These are phyloP conservation scores for Macrocystidia cucumis DNA, from an alignment of 1,284 basidiomycete genomes.

Conservation along the genomic window DNA sequence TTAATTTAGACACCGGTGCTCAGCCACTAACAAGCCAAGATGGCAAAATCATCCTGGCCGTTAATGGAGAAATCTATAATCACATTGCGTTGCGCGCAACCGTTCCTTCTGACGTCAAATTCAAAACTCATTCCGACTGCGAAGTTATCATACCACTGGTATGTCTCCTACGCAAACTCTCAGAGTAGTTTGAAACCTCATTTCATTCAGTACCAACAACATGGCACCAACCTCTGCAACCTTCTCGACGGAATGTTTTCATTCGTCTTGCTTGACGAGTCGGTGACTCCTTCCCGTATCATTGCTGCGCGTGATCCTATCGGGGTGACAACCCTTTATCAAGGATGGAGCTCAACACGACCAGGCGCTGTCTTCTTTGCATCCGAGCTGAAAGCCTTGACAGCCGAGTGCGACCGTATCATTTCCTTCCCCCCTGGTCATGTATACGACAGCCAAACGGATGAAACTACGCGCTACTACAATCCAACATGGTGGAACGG, in stretches of 20 bases:
- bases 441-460: constrained; percentile 80
- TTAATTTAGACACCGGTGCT: constrained; percentile 81
- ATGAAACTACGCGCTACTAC: constrained; percentile 77
- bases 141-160: constrained; percentile 95
- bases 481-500: constrained; percentile 82
- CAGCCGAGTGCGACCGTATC: constrained; percentile 92
- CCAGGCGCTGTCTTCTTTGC: constrained; percentile 90
- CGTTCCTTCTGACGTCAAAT: constrained; percentile 62
- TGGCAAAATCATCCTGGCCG: constrained; percentile 80
- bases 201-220: constrained; percentile 68
- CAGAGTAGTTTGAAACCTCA: constrained; percentile 6
- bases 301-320: constrained; percentile 97
- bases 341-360: constrained; percentile 84
- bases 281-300: constrained; percentile 81
- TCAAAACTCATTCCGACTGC: constrained; percentile 99
- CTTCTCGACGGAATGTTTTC: constrained; percentile 99
- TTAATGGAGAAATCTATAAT: constrained; percentile 99
- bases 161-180: constrained; percentile 18
- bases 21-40: constrained; percentile 92
- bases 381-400: constrained; percentile 92
- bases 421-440: constrained; percentile 97
- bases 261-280: constrained; percentile 93
- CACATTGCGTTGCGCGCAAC: constrained; percentile 77
- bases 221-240: constrained; percentile 70
- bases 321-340: constrained; percentile 97